A percentile compares a stretch with the other conserved stretches of the same genome.
These are phyloP conservation scores for Cadophora luteo-olivacea DNA, from an alignment of 2,329 filamentous ascomycete species.

Conservation along the genomic window DNA sequence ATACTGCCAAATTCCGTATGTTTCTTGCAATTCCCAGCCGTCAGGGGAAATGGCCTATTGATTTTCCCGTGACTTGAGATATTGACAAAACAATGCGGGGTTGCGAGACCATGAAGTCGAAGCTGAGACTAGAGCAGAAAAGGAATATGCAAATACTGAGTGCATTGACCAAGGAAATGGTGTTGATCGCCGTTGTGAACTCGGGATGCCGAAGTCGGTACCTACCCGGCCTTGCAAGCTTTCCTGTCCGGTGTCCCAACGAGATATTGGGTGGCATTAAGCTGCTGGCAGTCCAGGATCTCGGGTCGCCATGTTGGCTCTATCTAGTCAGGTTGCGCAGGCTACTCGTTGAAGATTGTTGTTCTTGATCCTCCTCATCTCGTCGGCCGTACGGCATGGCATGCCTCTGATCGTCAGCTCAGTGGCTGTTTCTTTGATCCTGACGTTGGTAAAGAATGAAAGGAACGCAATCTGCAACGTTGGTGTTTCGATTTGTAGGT, in stretches of 20 bases:
- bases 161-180: not conserved
- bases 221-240: not conserved
- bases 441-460: not conserved
- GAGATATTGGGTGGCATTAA: not conserved
- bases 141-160: not conserved
- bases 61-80: not conserved
- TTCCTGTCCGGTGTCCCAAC: not conserved
- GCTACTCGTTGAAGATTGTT: not conserved
- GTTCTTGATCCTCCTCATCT: not conserved
- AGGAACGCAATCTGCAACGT: not conserved
- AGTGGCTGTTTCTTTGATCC: not conserved
- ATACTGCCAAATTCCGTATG: not conserved
- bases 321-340: not conserved
- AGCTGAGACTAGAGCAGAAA: not conserved
- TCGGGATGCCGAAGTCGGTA: not conserved
- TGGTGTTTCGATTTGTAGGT: not conserved
- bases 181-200: not conserved
- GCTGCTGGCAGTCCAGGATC: not conserved
- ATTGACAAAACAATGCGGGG: not conserved
- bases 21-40: not conserved
- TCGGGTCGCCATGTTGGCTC: not conserved
- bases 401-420: not conserved
- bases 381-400: not conserved
- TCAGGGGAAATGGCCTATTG: not conserved
- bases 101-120: not conserved